phyloP scores from a whole-genome alignment of 495 filamentous ascomycete species.

The Talaromyces nanjingensis region DNA sequence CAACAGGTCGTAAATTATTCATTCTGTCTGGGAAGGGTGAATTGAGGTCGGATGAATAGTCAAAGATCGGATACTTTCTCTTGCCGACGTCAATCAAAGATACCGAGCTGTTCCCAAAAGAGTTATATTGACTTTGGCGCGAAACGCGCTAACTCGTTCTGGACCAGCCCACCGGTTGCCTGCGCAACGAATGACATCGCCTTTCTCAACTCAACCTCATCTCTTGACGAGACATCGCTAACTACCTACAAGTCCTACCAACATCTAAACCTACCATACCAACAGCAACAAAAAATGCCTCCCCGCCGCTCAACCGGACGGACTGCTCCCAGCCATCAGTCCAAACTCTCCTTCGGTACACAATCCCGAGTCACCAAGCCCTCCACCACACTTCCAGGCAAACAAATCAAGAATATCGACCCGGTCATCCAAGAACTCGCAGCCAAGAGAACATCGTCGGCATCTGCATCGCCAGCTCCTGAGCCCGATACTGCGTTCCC shows the following conservation, averaged over 20 bases:
- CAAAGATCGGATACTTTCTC: background rate
- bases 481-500: conserved; percentile 21
- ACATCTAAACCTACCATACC: background rate
- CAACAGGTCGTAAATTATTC: conserved; percentile 55
- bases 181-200: conserved; percentile 7
- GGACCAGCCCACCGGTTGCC: background rate
- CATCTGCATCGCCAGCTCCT: background rate
- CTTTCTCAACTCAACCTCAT: background rate
- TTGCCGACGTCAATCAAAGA: background rate
- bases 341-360: conserved; percentile 69
- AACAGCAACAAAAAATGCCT: conserved; percentile 47
- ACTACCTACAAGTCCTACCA: background rate
- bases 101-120: background rate
- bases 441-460: background rate
- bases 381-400: conserved; percentile 25
- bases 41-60: background rate
- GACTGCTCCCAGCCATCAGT: conserved; percentile 43
- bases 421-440: conserved; percentile 29
- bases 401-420: conserved; percentile 45
- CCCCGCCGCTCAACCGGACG: conserved; percentile 50
- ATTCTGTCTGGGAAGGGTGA: conserved; percentile 14
- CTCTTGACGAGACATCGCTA: background rate
- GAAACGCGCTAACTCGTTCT: background rate
- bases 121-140: conserved; percentile 5
- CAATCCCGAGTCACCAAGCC: conserved; percentile 68